A percentile compares a stretch with the other conserved stretches of the same genome.
Conservation (phyloP, 306 rosid genomes). For the Castanopsis chinensis region DNA sequence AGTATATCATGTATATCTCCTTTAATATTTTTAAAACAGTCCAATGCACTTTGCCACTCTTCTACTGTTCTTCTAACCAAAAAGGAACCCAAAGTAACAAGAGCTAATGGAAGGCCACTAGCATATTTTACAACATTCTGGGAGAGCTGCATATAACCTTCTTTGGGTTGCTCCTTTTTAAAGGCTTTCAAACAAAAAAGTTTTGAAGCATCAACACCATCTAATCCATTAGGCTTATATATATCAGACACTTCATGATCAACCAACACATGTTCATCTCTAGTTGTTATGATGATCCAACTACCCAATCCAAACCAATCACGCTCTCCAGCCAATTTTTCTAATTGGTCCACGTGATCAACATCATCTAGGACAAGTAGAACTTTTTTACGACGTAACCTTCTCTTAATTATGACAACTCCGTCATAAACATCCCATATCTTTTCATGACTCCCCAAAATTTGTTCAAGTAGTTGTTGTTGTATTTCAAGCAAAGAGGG, state of each 20-base stretch:
- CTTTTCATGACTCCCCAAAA: too few relatives aligned
- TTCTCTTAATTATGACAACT: too few relatives aligned
- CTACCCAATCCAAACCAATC: neutral
- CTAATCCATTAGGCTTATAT: neutral
- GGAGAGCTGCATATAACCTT: neutral
- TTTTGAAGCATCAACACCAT: neutral
- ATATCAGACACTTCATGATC: rapidly evolving
- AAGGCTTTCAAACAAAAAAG: neutral
- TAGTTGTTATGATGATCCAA: neutral
- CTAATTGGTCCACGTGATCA: neutral
- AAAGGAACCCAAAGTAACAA: neutral
- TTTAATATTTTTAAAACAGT: neutral
- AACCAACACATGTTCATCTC: too few relatives aligned
- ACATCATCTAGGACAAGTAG: too few relatives aligned
- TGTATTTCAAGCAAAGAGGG: too few relatives aligned
- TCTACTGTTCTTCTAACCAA: neutral
- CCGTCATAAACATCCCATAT: too few relatives aligned
- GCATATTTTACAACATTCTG: rapidly evolving
- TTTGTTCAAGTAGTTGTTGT: too few relatives aligned
- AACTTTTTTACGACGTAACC: too few relatives aligned
- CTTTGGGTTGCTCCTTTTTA: neutral
- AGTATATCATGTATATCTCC: neutral
- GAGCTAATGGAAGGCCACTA: neutral
- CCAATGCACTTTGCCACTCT: neutral
- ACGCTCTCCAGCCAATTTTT: rapidly evolving